Evolutionary conservation across 495 filamentous ascomycete genomes (phyloP), one percentile per base, ranked within the genome.

Genomic region (Tuber calosporum): DNA sequence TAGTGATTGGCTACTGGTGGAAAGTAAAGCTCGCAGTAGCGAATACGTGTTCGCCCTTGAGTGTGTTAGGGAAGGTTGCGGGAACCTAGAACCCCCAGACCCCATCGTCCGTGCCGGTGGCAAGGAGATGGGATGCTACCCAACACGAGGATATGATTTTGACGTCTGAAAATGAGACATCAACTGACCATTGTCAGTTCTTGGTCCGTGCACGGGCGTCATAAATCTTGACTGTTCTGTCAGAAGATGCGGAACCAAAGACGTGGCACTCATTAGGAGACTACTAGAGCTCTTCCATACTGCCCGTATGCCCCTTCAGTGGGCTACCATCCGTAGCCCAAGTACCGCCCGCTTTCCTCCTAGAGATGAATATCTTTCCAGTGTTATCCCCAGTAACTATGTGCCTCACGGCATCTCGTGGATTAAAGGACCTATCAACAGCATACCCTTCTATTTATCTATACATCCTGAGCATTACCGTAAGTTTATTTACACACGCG

Each of bases 201-300:
- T 91, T 89, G 73, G 89, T 90, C 85, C 96, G 96, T 74, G 90
- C 92, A 48, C 94, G 90, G 67, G 94, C 88, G 82, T 99, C 94
- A 92, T 93, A 99, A 40, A 98, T 89, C 80, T 94, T 93, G 75
- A 99, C 90, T 5, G 92, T 96, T 67, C 94, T 94, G 82, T 99
- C 95, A 80, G 89, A 93, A 53, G 93, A 93, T 11, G 92, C 93
- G 4, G 93, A 96, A 0, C 93, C 92, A 80, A 98, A 97, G 19
- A 98, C 94, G 74, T 92, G 92, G 68, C 87, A 87, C 84, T 98
- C 94, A 68, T 89, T 91, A 0, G 95, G 95, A 37, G 90, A 94
- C 94, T 95, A 98, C 81, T 97, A 94, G 45, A 99, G 84, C 80
- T 99, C 94, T 84, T 97, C 95, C 30, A 98, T 88, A 58, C 91